phyloP scores from a whole-genome alignment of 257 asterid genomes.

The Primulina tabacum region DNA sequence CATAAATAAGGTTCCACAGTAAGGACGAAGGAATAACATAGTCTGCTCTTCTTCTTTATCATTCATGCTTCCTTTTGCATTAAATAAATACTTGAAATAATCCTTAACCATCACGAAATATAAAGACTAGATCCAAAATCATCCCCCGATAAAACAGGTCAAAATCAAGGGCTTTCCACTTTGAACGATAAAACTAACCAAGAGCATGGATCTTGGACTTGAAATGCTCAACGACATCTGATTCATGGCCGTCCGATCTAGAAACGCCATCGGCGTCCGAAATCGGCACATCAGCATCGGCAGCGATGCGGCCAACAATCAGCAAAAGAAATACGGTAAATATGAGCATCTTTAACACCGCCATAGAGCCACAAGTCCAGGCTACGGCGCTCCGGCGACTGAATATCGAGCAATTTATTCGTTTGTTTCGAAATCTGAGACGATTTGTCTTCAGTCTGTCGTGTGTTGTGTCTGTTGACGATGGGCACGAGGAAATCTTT shows the following conservation, averaged over 20 bases:
- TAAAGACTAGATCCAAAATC: background rate
- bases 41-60: too few relatives aligned
- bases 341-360: conserved; percentile 28
- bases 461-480: background rate
- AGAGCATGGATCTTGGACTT: conserved; percentile 60
- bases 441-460: background rate
- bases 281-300: conserved; percentile 38
- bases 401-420: background rate
- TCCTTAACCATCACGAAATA: background rate
- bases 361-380: background rate
- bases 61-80: background rate
- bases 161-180: conserved; percentile 4
- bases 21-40: too few relatives aligned
- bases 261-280: conserved; percentile 34
- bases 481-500: background rate
- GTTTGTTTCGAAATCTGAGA: background rate
- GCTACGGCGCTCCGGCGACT: background rate
- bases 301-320: conserved; percentile 36
- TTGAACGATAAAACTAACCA: conserved; percentile 45
- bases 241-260: conserved; percentile 47
- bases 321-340: conserved; percentile 30
- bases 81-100: background rate
- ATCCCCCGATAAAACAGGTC: conserved; percentile 8
- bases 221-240: conserved; percentile 40
- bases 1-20: too few relatives aligned